Conservation (phyloP, 306 rosid genomes). For the Acacia acuminata region DNA sequence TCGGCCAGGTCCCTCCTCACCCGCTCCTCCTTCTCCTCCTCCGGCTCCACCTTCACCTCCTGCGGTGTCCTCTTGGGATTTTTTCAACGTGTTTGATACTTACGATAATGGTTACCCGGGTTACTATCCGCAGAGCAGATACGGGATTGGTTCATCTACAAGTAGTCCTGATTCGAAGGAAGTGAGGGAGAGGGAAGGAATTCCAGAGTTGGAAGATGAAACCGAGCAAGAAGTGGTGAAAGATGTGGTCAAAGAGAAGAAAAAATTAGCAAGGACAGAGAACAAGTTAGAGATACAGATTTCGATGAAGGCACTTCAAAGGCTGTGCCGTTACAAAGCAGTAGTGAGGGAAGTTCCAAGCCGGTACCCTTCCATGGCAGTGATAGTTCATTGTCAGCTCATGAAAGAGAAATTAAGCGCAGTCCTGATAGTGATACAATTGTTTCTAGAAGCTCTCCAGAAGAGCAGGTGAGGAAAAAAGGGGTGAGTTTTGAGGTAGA, state of each 20-base stretch:
- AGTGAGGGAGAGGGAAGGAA: constrained; percentile 95
- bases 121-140: constrained; percentile 40
- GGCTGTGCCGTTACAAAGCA: constrained; percentile 51
- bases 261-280: constrained; percentile 42
- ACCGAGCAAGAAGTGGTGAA: constrained; percentile 64
- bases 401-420: constrained; percentile 56
- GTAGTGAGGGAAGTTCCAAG: constrained; percentile 65
- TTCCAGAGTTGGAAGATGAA: constrained; percentile 97
- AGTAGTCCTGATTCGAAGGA: constrained; percentile 94
- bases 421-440: constrained; percentile 69
- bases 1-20: constrained; percentile 45
- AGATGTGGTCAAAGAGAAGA: constrained; percentile 44
- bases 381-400: constrained; percentile 44
- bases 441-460: constrained; percentile 49
- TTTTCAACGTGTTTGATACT: constrained; percentile 68
- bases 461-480: constrained; percentile 56
- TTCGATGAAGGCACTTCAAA: constrained; percentile 80
- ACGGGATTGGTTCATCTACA: constrained; percentile 57
- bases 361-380: constrained; percentile 53
- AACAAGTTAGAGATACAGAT: constrained; percentile 33
- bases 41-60: constrained; percentile 97
- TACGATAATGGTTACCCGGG: constrained; percentile 53
- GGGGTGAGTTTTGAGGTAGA: constrained; percentile 82
- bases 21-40: constrained; percentile 47
- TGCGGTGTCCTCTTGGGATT: constrained; percentile 75